phyloP scores from a whole-genome alignment of 306 rosid species.

The Pterocarpus santalinus region DNA sequence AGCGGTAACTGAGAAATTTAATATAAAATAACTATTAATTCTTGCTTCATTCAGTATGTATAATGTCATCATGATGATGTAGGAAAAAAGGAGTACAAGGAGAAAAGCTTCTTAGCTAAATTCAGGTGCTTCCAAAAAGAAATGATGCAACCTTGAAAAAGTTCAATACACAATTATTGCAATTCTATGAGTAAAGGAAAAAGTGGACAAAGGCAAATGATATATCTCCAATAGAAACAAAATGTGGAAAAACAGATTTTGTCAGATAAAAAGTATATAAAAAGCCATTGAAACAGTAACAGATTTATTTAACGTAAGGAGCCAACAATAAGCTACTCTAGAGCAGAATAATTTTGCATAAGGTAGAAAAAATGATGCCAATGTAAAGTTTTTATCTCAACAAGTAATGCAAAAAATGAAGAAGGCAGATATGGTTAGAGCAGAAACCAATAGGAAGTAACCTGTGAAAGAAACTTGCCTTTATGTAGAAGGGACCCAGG shows the following conservation, averaged over 20 bases:
- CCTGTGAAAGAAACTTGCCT: conserved; percentile 68
- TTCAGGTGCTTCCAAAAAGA: conserved; percentile 13
- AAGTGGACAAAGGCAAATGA: conserved; percentile 5
- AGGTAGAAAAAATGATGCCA: conserved; percentile 35
- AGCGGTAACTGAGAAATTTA: conserved; percentile 14
- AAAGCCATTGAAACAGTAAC: conserved; percentile 17
- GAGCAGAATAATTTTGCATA: conserved; percentile 28
- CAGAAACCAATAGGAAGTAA: conserved; percentile 44
- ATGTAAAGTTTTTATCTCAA: conserved; percentile 25
- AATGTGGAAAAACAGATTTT: conserved; percentile 16
- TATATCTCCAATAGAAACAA: conserved; percentile 17
- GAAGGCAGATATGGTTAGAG: conserved; percentile 2
- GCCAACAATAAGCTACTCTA: not conserved
- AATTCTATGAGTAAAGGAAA: conserved; percentile 38
- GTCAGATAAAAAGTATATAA: not conserved
- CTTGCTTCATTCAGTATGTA: conserved; percentile 18
- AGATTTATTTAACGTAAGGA: conserved; percentile 2
- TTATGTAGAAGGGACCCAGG: conserved; percentile 95
- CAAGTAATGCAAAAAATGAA: conserved; percentile 33
- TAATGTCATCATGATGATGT: conserved; percentile 10
- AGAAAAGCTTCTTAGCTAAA: conserved; percentile 8
- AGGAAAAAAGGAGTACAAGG: not conserved
- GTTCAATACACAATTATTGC: conserved; percentile 28
- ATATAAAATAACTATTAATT: not conserved
- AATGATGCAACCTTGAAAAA: conserved; percentile 13